Base-by-base conservation (phyloP, 768 basidiomycete species). In the Phylloporus rhodoxanthus region DNA sequence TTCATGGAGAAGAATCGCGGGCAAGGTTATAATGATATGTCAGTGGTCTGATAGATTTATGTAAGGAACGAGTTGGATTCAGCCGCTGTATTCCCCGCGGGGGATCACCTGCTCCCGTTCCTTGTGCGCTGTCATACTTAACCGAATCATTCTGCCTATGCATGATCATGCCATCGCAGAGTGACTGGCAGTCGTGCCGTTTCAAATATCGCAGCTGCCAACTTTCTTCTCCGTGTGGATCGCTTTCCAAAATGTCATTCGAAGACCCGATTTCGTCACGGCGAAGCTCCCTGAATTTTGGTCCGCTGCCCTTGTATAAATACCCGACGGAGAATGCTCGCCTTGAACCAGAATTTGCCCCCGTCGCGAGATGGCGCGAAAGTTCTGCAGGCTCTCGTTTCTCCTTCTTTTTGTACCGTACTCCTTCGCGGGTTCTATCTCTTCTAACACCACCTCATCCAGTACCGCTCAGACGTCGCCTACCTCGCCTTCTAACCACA, bases 351-450 rank as follows among this genome's bases (percentile, higher is more conserved):
- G 20, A 2, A 21, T 37, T 37, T 20, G 10, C 19, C 36, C 48
- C 19, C 34, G 3, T 5, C 10, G 20, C 30, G 33, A 47, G 55
- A 68, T 65, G 66, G 52, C 23, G 23, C 47, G n/a, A 8, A 55
- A n/a, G 8, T 13, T 52, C 9, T 38, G 40, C 40, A 8, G 25
- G 6, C 1, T 26, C 36, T 7, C 30, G 37, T 5, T 42, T 34
- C 28, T 43, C 49, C 7, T 30, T 39, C 5, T 8, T 28, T 38
- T 41, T 17, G 41, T 52, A 4, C 44, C 50, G 17, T 42, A 47
- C 43, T 19, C 21, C 47, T 11, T 39, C 33, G 4, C 25, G 34
- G 7, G 5, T 20, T 39, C 38, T 28, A 32, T 45, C 15, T 5
- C 29, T 14, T 25, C 45, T 7, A 34, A 1, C 11, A 37, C 56